A percentile compares a stretch with the other conserved stretches of the same genome.
phyloP scores from a whole-genome alignment of 805 yeast genomes.

The Pichia paraexigua region DNA sequence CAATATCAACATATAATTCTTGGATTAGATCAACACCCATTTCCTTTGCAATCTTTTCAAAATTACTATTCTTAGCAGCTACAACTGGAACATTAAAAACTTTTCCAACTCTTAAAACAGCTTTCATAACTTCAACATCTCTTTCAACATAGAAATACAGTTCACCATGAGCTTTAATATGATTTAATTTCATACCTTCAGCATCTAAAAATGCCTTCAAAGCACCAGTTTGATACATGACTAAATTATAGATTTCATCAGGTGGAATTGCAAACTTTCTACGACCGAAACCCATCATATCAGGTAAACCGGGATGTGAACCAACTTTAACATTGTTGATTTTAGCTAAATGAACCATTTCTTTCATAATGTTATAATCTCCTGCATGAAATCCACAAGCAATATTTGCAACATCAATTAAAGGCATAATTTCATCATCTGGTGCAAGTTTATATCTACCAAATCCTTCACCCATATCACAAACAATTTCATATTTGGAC shows the following conservation, averaged over 20 bases:
- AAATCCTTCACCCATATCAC: slow-evolving; percentile 33
- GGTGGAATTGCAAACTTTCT: slow-evolving; percentile 30
- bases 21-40: slow-evolving; percentile 30
- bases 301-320: slow-evolving; percentile 35
- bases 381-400: slow-evolving; percentile 39
- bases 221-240: slow-evolving; percentile 34
- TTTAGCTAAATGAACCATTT: slow-evolving; percentile 30
- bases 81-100: slow-evolving; percentile 30
- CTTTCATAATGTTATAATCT: slow-evolving; percentile 30
- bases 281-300: slow-evolving; percentile 34
- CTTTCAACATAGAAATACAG: slow-evolving; percentile 31
- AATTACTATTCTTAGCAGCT: slow-evolving; percentile 30
- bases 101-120: slow-evolving; percentile 31
- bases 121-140: slow-evolving; percentile 30
- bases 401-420: slow-evolving; percentile 32
- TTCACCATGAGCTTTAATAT: slow-evolving; percentile 34
- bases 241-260: slow-evolving; percentile 30
- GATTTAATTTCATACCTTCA: slow-evolving; percentile 28
- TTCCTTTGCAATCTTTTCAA: slow-evolving; percentile 24
- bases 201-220: slow-evolving; percentile 30
- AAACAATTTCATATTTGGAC: slow-evolving; percentile 25
- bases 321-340: slow-evolving; percentile 30
- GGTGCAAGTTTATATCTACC: slow-evolving; percentile 34
- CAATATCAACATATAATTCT: slow-evolving; percentile 31
- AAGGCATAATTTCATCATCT: slow-evolving; percentile 34